These are phyloP conservation scores for Athelia sp. DNA, from an alignment of 1,284 basidiomycete genomes.

Conservation along the genomic window DNA sequence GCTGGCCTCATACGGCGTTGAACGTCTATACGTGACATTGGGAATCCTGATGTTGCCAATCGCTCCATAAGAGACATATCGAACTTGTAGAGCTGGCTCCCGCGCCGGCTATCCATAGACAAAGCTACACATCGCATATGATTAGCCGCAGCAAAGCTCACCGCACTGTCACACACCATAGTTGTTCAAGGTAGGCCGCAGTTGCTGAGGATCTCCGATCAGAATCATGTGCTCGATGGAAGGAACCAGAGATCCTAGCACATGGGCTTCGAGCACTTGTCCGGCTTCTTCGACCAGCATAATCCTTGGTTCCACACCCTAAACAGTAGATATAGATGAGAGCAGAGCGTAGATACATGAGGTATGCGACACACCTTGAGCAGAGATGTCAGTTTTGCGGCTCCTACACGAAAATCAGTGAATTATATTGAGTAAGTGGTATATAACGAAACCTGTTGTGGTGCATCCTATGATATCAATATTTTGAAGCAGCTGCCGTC, in stretches of 20 bases:
- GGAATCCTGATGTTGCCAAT: constrained; percentile 39
- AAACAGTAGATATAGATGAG: constrained; percentile 1
- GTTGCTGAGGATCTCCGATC: constrained; percentile 69
- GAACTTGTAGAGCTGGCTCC: constrained; percentile 46
- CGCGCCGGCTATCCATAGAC: constrained; percentile 47
- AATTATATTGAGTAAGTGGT: constrained; percentile 3
- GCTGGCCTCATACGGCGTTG: constrained; percentile 58
- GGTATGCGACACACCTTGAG: constrained; percentile 38
- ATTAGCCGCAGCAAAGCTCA: neutral
- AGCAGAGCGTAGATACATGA: constrained; percentile 1
- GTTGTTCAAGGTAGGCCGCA: constrained; percentile 62
- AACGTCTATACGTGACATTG: constrained; percentile 55
- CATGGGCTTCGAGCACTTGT: constrained; percentile 72
- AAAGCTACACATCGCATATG: constrained; percentile 30
- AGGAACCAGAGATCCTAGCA: constrained; percentile 56
- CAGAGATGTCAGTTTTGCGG: constrained; percentile 56
- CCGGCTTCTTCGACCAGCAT: constrained; percentile 70
- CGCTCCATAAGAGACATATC: constrained; percentile 65
- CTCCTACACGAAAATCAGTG: constrained; percentile 35
- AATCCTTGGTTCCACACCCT: constrained; percentile 51
- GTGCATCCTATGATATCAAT: constrained; percentile 68
- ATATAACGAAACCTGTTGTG: constrained; percentile 43
- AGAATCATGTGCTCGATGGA: constrained; percentile 60
- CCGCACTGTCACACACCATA: constrained; percentile 39
- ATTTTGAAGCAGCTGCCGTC: constrained; percentile 41